Evolutionary conservation across 805 yeast species (phyloP), one percentile per base, ranked within the genome.

Genomic region (Schwanniomyces sp.): DNA sequence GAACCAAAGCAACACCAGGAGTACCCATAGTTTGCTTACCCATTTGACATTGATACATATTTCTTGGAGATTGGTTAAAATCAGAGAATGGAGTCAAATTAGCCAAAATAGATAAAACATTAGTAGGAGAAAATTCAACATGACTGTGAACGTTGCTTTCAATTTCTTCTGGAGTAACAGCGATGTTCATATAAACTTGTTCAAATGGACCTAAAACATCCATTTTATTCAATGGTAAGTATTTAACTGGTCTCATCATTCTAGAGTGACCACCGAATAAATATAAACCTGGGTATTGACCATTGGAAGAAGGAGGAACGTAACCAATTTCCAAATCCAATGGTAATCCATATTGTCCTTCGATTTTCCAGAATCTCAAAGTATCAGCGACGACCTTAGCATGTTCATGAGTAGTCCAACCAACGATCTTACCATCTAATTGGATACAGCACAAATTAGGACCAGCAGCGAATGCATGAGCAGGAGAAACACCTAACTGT

Each of bases 1-100:
- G 96, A 40, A 76, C 81, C 46, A 92, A 75, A 0, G 96, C 98
- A 53, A 94, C 96, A 73, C 98, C 98, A 7, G 99, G 99, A 4
- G 99, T 94, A 71, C 99, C 99, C 99, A 94, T 94, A 17, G 99
- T 92, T 76, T 94, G 99, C 75, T 94, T 94, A 82, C 97, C 98
- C 99, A 94, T 94, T 79, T 94, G 99, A 74, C 99, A 94, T 76
- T 94, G 99, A 69, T 94, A 94, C 98, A 94, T 94, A 69, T 94
- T 94, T 83, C 99, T 88, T 62, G 99, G 99, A 25, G 97, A 91
- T 76, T 94, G 99, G 71, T 94, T 94, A 76, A 94, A 94, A 69
- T 94, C 99, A 1, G 98, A 91, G 67, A 90, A 94, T 56, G 99
- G 99, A 1, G 99, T 94, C 76, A 94, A 79, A 71, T 94, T 94